A percentile compares a stretch with the other conserved stretches of the same genome.
These are phyloP conservation scores for Diaporthe sp. DNA, from an alignment of 2,329 filamentous ascomycete genomes.

Conservation along the genomic window DNA sequence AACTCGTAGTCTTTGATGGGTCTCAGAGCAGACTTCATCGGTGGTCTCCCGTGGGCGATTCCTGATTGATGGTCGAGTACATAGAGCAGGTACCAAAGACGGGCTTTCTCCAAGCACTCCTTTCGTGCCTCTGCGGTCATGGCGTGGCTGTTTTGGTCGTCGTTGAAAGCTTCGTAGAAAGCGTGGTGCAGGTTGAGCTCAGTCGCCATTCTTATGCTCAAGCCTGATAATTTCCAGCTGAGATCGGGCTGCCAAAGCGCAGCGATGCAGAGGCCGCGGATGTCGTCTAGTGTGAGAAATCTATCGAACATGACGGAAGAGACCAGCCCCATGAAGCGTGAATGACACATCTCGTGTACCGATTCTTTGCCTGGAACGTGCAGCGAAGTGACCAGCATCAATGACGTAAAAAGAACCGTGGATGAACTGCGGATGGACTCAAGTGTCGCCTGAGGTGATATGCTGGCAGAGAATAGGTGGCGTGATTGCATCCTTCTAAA, in stretches of 20 bases:
- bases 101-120: slow-evolving; percentile 2
- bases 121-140: slow-evolving; percentile 7
- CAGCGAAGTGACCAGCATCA: slow-evolving; percentile 15
- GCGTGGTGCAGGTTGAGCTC: slow-evolving; percentile 14
- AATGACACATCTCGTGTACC: slow-evolving; percentile 9
- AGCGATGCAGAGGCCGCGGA: slow-evolving; percentile 9
- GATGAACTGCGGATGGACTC: slow-evolving; percentile 19
- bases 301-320: slow-evolving; percentile 16
- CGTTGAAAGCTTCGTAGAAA: slow-evolving; percentile 12
- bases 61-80: slow-evolving; percentile 7
- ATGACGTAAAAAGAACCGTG: neutral
- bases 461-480: neutral
- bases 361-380: neutral
- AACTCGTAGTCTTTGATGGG: slow-evolving; percentile 12
- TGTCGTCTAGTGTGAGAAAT: neutral
- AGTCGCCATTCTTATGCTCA: slow-evolving; percentile 14
- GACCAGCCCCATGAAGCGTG: slow-evolving; percentile 17
- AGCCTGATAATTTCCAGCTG: neutral
- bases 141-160: slow-evolving; percentile 5
- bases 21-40: slow-evolving; percentile 2
- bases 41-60: neutral
- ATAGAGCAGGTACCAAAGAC: slow-evolving; percentile 12
- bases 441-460: neutral
- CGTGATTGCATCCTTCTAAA: slow-evolving; percentile 15
- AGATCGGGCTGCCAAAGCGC: slow-evolving; percentile 13